Base-by-base conservation (phyloP, 495 filamentous ascomycete species). In the Penicillium canescens region DNA sequence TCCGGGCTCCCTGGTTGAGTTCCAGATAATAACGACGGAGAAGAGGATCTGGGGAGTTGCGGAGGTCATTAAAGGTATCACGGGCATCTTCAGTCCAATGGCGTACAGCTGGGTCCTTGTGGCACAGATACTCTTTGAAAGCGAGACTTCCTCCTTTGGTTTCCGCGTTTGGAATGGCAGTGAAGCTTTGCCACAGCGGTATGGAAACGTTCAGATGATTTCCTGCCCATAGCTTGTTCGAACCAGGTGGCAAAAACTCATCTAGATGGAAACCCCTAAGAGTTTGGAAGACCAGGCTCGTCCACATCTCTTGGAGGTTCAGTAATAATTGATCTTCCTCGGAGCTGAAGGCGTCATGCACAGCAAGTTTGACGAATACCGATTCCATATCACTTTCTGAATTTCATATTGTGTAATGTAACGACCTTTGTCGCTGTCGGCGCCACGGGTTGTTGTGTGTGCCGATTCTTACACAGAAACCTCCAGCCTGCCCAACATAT, bases 281-380 rank as follows among this genome's bases (percentile, higher is more conserved):
- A 23, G 52, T 56, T 31, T 60, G 52, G 13, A 56, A 60, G 3
- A 55, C 13, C 16, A 46, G 33, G 9, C 46, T 10, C 55, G 55
- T 55, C 55, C 55, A 62, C 50, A 62, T 62, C 24, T 62, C 59
- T 23, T 21, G 10, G 0, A 58, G n/a, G 46, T 58, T 62, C 1
- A 62, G 39, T 11, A 59, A 0, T 4, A 44, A 33, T 33, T 59
- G 59, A 4, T 3, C 8, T 9, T 37, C 2, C 35, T 13, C 5
- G 10, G 16, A 21, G 13, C 7, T 23, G 10, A 38, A 13, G 3
- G n/a, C 24, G 1, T 43, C n/a, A 12, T 31, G n/a, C 7, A 5
- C 31, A 21, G 35, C 51, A 8, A 62, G 52, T 23, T 35, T 59
- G 5, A 62, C 59, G 45, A 62, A 59, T 0, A 34, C 23, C n/a